These are phyloP conservation scores for Rubroshorea leprosula DNA, from an alignment of 345 rosid species.

Conservation along the genomic window DNA sequence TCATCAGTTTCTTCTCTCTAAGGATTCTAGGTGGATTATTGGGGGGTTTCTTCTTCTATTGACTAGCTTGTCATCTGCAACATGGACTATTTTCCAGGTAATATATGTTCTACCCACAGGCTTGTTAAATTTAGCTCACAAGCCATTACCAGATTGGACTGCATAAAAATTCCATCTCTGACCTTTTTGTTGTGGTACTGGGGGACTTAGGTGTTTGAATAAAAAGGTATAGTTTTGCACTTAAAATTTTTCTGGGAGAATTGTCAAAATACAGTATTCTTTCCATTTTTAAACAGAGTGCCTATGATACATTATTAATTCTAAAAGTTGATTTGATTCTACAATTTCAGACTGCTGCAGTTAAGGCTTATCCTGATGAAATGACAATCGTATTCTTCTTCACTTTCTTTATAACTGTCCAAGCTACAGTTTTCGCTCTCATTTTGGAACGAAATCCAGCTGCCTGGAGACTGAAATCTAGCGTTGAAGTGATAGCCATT, in stretches of 20 bases:
- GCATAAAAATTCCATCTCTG: too few species aligned
- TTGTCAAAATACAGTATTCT: neutral
- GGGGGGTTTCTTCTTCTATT: constrained; percentile 28
- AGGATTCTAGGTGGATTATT: constrained; percentile 23
- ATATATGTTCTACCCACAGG: neutral
- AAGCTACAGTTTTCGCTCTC: constrained; percentile 20
- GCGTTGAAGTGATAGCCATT: constrained; percentile 28
- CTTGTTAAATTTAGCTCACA: constrained; percentile 7
- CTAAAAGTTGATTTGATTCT: constrained; percentile 9
- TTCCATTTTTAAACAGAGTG: neutral
- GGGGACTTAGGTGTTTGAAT: too few species aligned
- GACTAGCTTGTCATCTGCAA: constrained; percentile 19
- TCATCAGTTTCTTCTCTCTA: neutral
- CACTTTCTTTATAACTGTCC: constrained; percentile 18
- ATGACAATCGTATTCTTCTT: constrained; percentile 16
- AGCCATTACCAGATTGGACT: constrained; percentile 2
- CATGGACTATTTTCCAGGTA: constrained; percentile 32
- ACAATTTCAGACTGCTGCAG: constrained; percentile 12
- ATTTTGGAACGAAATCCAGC: constrained; percentile 21
- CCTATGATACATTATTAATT: neutral
- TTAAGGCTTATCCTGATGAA: constrained; percentile 12
- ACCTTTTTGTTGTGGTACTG: too few species aligned
- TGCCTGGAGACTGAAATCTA: constrained; percentile 31
- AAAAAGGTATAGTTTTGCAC: neutral
- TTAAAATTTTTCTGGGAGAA: neutral